phyloP scores from a whole-genome alignment of 2,329 filamentous ascomycete species.

The Fusarium vanettenii region DNA sequence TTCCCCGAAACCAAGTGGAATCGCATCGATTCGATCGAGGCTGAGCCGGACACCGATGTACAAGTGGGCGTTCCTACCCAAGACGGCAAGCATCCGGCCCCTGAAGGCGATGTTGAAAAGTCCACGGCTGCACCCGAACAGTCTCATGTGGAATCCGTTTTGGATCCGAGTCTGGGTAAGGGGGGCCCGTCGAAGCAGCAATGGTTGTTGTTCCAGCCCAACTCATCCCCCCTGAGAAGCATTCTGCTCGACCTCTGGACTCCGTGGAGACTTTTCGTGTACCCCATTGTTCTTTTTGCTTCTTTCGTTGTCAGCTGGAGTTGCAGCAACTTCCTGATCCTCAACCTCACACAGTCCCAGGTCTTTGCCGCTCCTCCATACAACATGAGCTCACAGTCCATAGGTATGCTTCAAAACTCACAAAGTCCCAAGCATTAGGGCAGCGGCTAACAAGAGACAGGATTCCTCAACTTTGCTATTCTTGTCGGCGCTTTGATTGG shows the following conservation, averaged over 20 bases:
- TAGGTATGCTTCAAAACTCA: not conserved
- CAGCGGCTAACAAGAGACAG: slow-evolving; percentile 25
- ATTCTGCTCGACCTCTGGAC: not conserved
- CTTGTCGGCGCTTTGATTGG: slow-evolving; percentile 55
- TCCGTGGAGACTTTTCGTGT: slow-evolving; percentile 1
- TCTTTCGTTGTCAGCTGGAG: slow-evolving; percentile 18
- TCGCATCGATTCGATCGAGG: not conserved
- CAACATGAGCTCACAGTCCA: slow-evolving; percentile 14
- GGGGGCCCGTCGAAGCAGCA: not conserved
- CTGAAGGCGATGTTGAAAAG: not conserved
- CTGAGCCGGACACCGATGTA: not conserved
- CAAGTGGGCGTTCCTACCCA: not conserved
- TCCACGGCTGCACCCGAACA: not conserved
- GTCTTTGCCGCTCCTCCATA: slow-evolving; percentile 21
- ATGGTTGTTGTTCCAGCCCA: not conserved
- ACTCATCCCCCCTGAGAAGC: not conserved
- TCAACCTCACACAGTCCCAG: slow-evolving; percentile 17
- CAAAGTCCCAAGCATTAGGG: no score
- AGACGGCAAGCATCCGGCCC: not conserved
- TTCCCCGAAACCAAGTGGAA: not conserved
- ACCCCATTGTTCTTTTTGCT: slow-evolving; percentile 20
- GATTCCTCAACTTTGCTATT: slow-evolving; percentile 62
- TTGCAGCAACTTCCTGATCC: slow-evolving; percentile 9
- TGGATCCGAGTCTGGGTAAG: not conserved
- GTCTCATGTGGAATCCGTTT: not conserved